Conservation (phyloP, 768 basidiomycete species). For the Serendipita indica region DNA sequence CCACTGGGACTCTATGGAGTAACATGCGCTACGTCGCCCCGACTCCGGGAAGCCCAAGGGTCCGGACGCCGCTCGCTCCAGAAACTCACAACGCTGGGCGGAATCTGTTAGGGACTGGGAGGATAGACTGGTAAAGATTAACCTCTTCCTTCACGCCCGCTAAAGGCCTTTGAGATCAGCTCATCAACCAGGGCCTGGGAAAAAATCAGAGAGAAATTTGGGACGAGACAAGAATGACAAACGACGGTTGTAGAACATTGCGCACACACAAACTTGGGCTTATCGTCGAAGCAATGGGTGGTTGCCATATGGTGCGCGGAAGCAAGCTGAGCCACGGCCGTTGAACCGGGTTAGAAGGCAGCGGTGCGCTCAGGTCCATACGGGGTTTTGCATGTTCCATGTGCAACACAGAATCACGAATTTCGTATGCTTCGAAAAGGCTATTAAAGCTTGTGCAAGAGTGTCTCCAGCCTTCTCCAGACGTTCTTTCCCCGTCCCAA, state of each 20-base stretch:
- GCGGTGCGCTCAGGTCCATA: not conserved
- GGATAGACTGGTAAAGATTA: not conserved
- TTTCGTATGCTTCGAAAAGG: not conserved
- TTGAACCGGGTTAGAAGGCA: not conserved
- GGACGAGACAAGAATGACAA: not conserved
- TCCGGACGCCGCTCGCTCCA: not conserved
- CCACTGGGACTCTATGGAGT: not conserved
- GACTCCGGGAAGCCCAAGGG: not conserved
- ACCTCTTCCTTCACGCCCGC: constrained; percentile 8
- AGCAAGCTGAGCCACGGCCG: not conserved
- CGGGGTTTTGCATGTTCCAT: not conserved
- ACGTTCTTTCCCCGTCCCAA: not conserved
- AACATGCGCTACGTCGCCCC: too few species aligned
- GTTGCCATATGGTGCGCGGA: constrained; percentile 1
- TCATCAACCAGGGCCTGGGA: not conserved
- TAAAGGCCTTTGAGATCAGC: constrained; percentile 6
- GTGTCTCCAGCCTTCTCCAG: not conserved
- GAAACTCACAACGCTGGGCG: not conserved
- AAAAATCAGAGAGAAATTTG: not conserved
- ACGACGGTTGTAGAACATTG: constrained; percentile 7
- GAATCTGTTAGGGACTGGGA: not conserved
- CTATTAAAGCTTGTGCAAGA: not conserved
- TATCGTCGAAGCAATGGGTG: constrained; percentile 4
- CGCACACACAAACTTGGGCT: constrained; percentile 3
- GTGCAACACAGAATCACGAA: not conserved